Base-by-base conservation (phyloP, 2,329 filamentous ascomycete genomes). In the Colletotrichum lentis region DNA sequence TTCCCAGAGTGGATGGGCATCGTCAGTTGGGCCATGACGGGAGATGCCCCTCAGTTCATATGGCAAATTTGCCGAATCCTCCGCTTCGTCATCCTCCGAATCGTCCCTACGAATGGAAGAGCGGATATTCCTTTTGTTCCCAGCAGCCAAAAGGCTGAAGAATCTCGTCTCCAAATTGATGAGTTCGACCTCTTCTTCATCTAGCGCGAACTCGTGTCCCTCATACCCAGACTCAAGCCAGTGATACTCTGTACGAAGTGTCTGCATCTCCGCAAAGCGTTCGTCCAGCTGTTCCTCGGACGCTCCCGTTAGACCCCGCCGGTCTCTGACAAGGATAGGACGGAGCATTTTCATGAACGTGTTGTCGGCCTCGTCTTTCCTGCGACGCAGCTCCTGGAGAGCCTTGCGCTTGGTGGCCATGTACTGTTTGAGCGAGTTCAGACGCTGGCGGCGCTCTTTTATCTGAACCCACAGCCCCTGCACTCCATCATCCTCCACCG, bases 1-100 rank as follows among this genome's bases (percentile, higher is more conserved):
- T 12, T 76, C 71, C 70, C 85, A 86, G 3, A 83, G 74, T 2
- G 84, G 84, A 68, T 86, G 84, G 1, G 81, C 73, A 46, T 82
- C 80, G 62, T 81, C 79, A 1, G 73, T 69, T 5, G 77, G 74
- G 0, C 77, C 76, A 31, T 77, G 71, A 0, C 73, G 73, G 3
- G 75, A 76, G 8, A 81, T 81, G 2, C 80, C 80, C 54, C 73
- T 72, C 3, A 81, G 70, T 44, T 77, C 74, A 16, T 74, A 68
- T 4, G 79, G 80, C 41, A 77, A 66, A 27, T 75, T 73, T 7
- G 37, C n/a, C 46, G 44, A 46, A 7, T 66, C 39, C 35, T 44
- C 64, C n/a, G 47, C 61, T 20, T 54, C 35, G 16, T 65, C 64
- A n/a, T 68, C 63, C 14, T 71, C 69, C 10, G 62, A 49, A 16